phyloP scores from a whole-genome alignment of 2,329 filamentous ascomycete genomes.

The Xylariales sp. region DNA sequence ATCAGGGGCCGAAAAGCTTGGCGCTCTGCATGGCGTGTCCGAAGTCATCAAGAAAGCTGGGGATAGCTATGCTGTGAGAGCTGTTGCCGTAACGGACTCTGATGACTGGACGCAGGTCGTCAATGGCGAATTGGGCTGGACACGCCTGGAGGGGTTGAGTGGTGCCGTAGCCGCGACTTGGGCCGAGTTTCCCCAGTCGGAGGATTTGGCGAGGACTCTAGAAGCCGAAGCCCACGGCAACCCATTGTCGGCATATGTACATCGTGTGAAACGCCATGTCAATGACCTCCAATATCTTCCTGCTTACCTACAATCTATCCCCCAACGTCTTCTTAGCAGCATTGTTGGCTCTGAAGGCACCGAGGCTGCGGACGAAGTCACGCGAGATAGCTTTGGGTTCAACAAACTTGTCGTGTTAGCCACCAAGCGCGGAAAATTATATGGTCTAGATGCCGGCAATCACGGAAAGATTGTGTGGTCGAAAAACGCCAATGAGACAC shows the following conservation, averaged over 20 bases:
- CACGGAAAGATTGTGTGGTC: constrained; percentile 83
- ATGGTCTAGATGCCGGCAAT: constrained; percentile 81
- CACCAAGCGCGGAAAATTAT: constrained; percentile 81
- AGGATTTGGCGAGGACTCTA: constrained; percentile 81
- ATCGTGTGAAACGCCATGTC: constrained; percentile 85
- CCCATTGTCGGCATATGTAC: constrained; percentile 82
- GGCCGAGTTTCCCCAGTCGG: constrained; percentile 79
- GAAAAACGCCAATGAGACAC: constrained; percentile 69
- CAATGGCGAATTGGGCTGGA: constrained; percentile 85
- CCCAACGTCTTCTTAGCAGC: constrained; percentile 73
- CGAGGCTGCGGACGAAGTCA: constrained; percentile 59
- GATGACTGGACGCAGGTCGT: constrained; percentile 86
- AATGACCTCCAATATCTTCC: constrained; percentile 82
- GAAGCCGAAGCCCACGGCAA: constrained; percentile 89
- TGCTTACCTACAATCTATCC: constrained; percentile 75
- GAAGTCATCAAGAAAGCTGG: constrained; percentile 81
- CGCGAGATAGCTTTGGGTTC: constrained; percentile 84
- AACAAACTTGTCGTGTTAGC: constrained; percentile 85
- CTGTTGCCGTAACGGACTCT: constrained; percentile 74
- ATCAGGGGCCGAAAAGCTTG: constrained; percentile 54
- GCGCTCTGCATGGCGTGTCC: constrained; percentile 75
- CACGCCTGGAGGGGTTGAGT: constrained; percentile 83
- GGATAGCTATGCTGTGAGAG: constrained; percentile 79
- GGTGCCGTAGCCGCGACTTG: constrained; percentile 82
- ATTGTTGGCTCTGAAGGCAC: constrained; percentile 67